Percentiles rank a stretch among this genome's conserved stretches.
These are phyloP conservation scores for Mortierella sp. DNA, from an alignment of 371 early-diverging fungal genomes.

Conservation along the genomic window DNA sequence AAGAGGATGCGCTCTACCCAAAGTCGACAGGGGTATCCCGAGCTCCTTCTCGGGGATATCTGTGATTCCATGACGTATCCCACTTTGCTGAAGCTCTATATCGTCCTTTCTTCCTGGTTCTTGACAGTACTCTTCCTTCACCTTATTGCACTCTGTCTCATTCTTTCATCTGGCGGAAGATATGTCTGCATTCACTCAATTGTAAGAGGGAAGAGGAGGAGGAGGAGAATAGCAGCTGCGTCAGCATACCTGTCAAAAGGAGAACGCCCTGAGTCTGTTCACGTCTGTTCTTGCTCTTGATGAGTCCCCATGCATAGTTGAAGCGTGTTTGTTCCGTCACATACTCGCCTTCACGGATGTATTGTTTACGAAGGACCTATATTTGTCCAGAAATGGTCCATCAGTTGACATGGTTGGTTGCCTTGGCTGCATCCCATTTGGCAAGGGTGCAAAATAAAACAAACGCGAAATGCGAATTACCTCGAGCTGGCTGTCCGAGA, in stretches of 20 bases:
- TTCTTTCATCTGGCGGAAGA: too few relatives aligned
- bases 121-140: too few relatives aligned
- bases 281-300: constrained; percentile 69
- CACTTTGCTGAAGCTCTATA: too few relatives aligned
- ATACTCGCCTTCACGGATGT: constrained; percentile 72
- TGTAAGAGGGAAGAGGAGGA: too few relatives aligned
- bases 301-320: constrained; percentile 96
- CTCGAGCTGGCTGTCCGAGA: constrained; percentile 51
- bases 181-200: too few relatives aligned
- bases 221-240: too few relatives aligned
- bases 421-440: too few relatives aligned
- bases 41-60: constrained; percentile 1
- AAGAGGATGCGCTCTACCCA: not conserved
- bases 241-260: constrained; percentile 75
- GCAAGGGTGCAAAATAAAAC: not conserved
- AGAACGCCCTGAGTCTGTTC: constrained; percentile 82
- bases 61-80: not conserved
- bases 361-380: constrained; percentile 79
- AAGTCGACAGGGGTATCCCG: not conserved
- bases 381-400: not conserved
- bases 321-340: constrained; percentile 91
- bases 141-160: too few relatives aligned
- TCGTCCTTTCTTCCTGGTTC: too few relatives aligned
- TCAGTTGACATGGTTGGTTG: not conserved
- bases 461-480: constrained; percentile 6